A percentile compares a stretch with the other conserved stretches of the same genome.
These are phyloP conservation scores for Sclerotinia nivalis DNA, from an alignment of 2,329 filamentous ascomycete species.

Conservation along the genomic window DNA sequence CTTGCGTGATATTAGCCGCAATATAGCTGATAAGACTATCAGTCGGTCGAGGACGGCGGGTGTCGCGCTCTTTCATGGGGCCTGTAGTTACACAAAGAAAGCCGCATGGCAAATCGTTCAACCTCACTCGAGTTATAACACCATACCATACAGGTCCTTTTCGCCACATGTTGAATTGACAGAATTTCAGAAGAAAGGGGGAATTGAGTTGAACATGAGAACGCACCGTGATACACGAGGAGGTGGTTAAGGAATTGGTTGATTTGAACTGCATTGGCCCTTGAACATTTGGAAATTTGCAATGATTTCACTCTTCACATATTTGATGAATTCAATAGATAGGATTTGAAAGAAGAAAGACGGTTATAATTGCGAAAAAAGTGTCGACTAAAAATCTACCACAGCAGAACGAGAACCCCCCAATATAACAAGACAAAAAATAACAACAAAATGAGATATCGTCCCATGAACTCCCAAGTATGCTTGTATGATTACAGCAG, in stretches of 20 bases:
- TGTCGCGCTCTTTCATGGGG: conserved; percentile 15
- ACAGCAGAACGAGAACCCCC: conserved; percentile 22
- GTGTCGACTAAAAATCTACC: conserved; percentile 23
- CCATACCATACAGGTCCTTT: neutral
- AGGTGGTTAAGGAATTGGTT: neutral
- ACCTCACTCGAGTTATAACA: conserved; percentile 12
- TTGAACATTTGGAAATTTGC: neutral
- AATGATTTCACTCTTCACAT: conserved; percentile 9
- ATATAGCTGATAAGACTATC: conserved; percentile 6
- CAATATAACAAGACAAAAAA: conserved; percentile 13
- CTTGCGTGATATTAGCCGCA: conserved; percentile 21
- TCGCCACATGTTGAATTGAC: neutral
- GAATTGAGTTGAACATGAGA: neutral
- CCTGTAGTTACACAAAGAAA: conserved; percentile 19
- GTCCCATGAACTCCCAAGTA: conserved; percentile 24
- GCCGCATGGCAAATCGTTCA: conserved; percentile 18
- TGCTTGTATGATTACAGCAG: conserved; percentile 25
- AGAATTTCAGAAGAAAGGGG: neutral
- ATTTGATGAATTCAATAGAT: neutral
- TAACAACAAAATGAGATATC: conserved; percentile 21
- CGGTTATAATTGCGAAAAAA: conserved; percentile 18
- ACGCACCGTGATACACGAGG: neutral
- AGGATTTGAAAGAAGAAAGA: neutral
- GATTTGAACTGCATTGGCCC: neutral
- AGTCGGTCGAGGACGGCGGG: neutral